Evolutionary conservation across 1,139 yeast genomes (phyloP).

Genomic region (Taphrina confusa): DNA sequence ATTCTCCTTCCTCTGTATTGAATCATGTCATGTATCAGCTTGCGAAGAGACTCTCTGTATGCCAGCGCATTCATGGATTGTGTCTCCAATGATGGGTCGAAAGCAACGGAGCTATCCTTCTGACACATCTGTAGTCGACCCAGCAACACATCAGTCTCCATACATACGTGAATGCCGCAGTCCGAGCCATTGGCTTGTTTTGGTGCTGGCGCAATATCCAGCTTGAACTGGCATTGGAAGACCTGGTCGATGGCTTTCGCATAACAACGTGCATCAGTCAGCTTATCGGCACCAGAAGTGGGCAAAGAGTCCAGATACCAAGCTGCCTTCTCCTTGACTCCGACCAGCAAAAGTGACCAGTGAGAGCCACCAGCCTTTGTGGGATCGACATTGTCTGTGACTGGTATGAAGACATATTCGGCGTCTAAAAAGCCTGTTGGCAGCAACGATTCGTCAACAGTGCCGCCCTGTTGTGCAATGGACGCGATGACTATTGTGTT

Average conservation of each 20-base stretch:
- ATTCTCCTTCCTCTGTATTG: constrained; percentile 18
- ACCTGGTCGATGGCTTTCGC: constrained; percentile 25
- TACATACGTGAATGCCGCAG: constrained; percentile 72
- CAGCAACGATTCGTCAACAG: constrained; percentile 48
- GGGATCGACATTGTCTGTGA: constrained; percentile 57
- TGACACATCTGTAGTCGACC: constrained; percentile 10
- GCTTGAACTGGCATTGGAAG: constrained; percentile 38
- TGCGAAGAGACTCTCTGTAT: constrained; percentile 20
- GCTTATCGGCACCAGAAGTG: constrained; percentile 46
- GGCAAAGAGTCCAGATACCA: constrained; percentile 54
- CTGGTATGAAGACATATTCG: constrained; percentile 54
- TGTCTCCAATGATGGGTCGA: constrained; percentile 11
- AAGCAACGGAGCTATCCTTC: not conserved
- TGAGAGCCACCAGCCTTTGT: constrained; percentile 57
- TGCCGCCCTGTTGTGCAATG: constrained; percentile 40
- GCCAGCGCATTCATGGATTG: constrained; percentile 24
- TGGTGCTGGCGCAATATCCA: constrained; percentile 55
- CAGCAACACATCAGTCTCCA: constrained; percentile 46
- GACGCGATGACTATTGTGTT: constrained; percentile 15
- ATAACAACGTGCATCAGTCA: constrained; percentile 41
- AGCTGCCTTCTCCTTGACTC: constrained; percentile 49
- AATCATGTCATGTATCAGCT: constrained; percentile 12
- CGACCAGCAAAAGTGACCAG: constrained; percentile 57
- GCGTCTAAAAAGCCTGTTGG: constrained; percentile 50
- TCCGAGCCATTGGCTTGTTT: constrained; percentile 76